phyloP scores from a whole-genome alignment of 2,329 filamentous ascomycete species.

The Boeremia exigua region DNA sequence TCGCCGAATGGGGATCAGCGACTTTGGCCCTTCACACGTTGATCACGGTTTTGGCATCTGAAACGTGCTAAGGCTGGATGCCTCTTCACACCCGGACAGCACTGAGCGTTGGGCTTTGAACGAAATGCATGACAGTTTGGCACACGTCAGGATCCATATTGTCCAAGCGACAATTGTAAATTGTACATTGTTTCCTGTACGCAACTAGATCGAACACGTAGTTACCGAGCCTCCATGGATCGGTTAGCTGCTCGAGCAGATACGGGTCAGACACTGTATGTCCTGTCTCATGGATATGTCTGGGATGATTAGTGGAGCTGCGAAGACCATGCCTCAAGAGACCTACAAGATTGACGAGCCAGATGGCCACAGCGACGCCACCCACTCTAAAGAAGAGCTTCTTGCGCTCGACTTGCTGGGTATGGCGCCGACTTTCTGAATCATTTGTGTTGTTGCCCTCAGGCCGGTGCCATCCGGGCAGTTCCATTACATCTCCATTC shows the following conservation, averaged over 20 bases:
- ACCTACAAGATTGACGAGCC: slow-evolving; percentile 3
- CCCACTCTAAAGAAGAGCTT: background rate
- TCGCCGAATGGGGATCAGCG: background rate
- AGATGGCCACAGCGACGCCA: background rate
- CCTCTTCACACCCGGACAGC: background rate
- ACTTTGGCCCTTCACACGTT: background rate
- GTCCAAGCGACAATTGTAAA: too few species aligned
- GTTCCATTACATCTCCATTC: background rate
- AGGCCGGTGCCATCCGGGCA: slow-evolving; percentile 10
- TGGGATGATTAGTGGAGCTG: background rate
- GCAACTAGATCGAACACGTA: background rate
- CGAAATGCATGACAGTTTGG: slow-evolving; percentile 1
- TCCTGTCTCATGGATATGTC: background rate
- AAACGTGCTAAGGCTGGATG: background rate
- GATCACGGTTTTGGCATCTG: background rate
- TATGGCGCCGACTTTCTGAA: background rate
- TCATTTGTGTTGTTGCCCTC: background rate
- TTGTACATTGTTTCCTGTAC: too few species aligned
- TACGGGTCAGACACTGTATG: background rate
- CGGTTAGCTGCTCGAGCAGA: background rate
- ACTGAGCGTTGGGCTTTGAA: background rate
- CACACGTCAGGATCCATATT: background rate
- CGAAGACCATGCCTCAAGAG: too few species aligned
- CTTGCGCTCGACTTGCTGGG: background rate
- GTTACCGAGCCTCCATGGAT: background rate